Base-by-base conservation (phyloP, 768 basidiomycete genomes). In the Candolleomyces aberdarensis region DNA sequence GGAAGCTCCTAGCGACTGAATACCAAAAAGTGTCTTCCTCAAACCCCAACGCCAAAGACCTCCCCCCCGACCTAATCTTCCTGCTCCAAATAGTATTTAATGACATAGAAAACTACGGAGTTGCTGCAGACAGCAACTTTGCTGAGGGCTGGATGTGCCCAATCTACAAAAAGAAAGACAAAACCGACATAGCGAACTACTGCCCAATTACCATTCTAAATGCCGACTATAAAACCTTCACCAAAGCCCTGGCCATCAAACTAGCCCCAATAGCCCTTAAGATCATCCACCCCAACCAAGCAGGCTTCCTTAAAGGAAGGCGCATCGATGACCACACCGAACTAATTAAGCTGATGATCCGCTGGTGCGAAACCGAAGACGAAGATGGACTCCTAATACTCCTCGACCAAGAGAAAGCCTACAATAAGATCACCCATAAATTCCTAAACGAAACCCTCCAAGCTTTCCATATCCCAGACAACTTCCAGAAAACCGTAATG, bases 101-200 rank as follows among this genome's bases (percentile, higher is more conserved):
- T 15, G 70, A 79, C 40, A 78, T 78, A 0, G 58, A 72, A 56
- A 1, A 13, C 1, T 6, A 74, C 56, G 73, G 78, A 0, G 7
- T 71, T 0, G 56, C 3, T 0, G 3, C 17, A 1, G 1, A 9
- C 0, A 63, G 71, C 0, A 3, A 13, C 0, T 80, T 77, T 54
- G 26, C 70, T 0, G 54, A 67, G 5, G 79, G 78, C 0, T 74
- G 72, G 74, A 72, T 76, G 66, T 74, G 75, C 68, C 77, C 75
- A 0, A 48, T 81, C 0, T 80, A 76, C 58, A 82, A 82, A 46
- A 80, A 81, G 41, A 73, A 71, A 13, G 72, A 76, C 15, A 55
- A 46, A 6, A 57, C 43, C 0, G 62, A 73, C 0, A 75, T 78
- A n/a, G n/a, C n/a, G n/a, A n/a, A n/a, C n/a, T n/a, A n/a, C n/a